Base-by-base conservation (phyloP, 2,329 filamentous ascomycete species). In the Cadophora malorum region DNA sequence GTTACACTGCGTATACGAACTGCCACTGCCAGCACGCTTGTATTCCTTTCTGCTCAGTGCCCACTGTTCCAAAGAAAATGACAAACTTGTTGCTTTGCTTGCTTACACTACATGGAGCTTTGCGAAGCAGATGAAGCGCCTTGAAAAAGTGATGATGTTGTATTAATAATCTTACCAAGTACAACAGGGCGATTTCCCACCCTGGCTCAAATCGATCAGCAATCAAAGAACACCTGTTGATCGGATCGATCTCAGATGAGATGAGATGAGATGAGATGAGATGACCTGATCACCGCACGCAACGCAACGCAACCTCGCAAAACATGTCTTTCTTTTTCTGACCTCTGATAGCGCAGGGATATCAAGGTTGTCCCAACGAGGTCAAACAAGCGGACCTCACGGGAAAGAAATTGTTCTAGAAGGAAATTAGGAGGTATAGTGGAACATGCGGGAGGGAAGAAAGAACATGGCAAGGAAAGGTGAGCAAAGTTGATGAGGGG, bases 341-440 rank as follows among this genome's bases (percentile, higher is more conserved):
- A 28, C 3, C 28, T 49, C 45, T 21, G 45, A 49, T 49, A 49
- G 45, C 19, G 19, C 45, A 49, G n/a, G 45, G 21, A 8, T 21
- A 49, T 49, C 6, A 49, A 49, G 45, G 7, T 21, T 28, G 28
- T 28, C 28, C 28, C 28, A 38, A 21, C n/a, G 14, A 10, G 33
- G 35, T 38, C 35, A 38, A 14, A 23, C 3, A 28, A 60, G 33
- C 21, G 38, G 59, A 10, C 31, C 38, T 3, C 5, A 28, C 28
- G 28, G 28, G n/a, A 25, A 19, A 61, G 28, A 9, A 62, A 4
- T 28, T 49, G 23, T 62, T 62, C 59, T 49, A 62, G 59, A 62
- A 62, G 41, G 41, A 49, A 62, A 62, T 62, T 62, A 21, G 59
- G 50, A 62, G 56, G 50, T 55, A 23, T 8, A 55, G 50, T 28